Conservation (phyloP, 1,139 yeast species). For the Suhomyces bribrorum region DNA sequence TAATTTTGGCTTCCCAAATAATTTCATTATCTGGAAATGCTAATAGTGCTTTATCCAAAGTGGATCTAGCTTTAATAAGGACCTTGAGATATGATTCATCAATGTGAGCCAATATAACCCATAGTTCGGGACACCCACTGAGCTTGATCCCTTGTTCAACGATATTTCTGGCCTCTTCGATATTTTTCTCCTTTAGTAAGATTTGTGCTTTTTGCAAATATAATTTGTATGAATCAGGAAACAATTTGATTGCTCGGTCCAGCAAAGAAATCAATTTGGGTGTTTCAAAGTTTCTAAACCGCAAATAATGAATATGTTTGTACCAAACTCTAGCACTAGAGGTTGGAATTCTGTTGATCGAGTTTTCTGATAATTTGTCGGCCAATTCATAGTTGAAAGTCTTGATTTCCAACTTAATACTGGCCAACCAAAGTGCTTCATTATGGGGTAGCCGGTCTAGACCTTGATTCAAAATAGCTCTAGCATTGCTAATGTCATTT, state of each 20-base stretch:
- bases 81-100: slow-evolving; percentile 46
- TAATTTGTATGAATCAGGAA: slow-evolving; percentile 51
- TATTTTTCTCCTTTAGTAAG: slow-evolving; percentile 27
- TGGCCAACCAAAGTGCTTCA: slow-evolving; percentile 70
- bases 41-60: slow-evolving; percentile 66
- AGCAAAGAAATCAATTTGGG: slow-evolving; percentile 31
- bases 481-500: slow-evolving; percentile 53
- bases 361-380: slow-evolving; percentile 40
- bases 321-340: slow-evolving; percentile 58
- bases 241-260: slow-evolving; percentile 43
- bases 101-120: slow-evolving; percentile 56
- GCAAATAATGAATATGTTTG: slow-evolving; percentile 58
- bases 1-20: slow-evolving; percentile 60
- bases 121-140: slow-evolving; percentile 51
- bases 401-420: slow-evolving; percentile 60
- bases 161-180: slow-evolving; percentile 47
- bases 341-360: slow-evolving; percentile 33
- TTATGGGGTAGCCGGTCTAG: slow-evolving; percentile 40
- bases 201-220: slow-evolving; percentile 64
- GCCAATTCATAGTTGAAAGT: slow-evolving; percentile 43
- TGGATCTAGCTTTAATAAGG: slow-evolving; percentile 65
- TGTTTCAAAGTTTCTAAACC: slow-evolving; percentile 27
- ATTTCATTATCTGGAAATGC: slow-evolving; percentile 49
- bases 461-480: slow-evolving; percentile 53
- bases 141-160: slow-evolving; percentile 51